Evolutionary conservation across 2,329 filamentous ascomycete species (phyloP), one percentile per base, ranked within the genome.

Genomic region (Curvularia spicifera): DNA sequence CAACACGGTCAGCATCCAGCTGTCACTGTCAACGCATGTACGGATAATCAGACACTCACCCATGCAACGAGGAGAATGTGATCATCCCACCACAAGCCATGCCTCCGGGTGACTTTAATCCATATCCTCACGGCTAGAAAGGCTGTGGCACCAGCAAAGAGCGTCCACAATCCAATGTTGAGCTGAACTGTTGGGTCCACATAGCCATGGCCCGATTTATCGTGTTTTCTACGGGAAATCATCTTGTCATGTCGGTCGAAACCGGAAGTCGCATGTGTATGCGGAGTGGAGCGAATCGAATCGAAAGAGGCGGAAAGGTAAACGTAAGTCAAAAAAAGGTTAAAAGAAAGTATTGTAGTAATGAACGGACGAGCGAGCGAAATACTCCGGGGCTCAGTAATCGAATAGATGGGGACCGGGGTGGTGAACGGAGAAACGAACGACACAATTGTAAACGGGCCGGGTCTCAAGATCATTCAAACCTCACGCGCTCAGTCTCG

Each of bases 41-140:
- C 12, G 29, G 24, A 39, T 29, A 44, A 26, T 24, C 22, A 51
- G 43, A 18, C 24, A 62, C 75, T 54, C 59, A 78, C 76, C 76
- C 76, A 78, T 40, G 72, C 67, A 5, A 72, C 51, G 2, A 78
- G 53, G 18, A 78, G 68, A 37, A 78, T 75, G 59, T 76, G 75
- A 53, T 78, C 76, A 60, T 78, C 76, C 57, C 71, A 78, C 76
- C 76, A 78, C 43, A 78, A 55, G 10, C 76, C 74, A 63, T 78
- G 76, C 24, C 76, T 71, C 24, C 75, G 71, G 22, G 69, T 75
- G 47, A 74, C 40, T 59, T 78, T 78, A 55, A 72, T 72, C 71
- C 74, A 78, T 47, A 78, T 47, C 33, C 76, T 69, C 12, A 76
- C 60, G 40, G 66, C 65, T 10, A 78, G 71, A 39, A 78, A 77